Percentiles rank a stretch among this genome's conserved stretches.
Conservation (phyloP, 202 grass and related monocot genomes). For the Schoenoplectus tabernaemontani region DNA sequence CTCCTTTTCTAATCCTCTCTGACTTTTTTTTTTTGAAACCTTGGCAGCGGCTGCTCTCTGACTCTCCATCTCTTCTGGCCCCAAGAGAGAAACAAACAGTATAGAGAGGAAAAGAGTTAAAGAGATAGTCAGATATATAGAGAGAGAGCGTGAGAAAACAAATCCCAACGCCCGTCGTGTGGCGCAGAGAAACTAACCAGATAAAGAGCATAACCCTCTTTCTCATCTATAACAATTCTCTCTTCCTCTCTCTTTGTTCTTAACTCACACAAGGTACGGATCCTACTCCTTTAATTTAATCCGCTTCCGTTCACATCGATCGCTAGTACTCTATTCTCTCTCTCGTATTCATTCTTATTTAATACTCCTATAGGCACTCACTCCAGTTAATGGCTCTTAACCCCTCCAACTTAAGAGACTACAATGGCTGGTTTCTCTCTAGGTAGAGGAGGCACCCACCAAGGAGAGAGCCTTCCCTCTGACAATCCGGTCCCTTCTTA, state of each 20-base stretch:
- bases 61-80: background rate
- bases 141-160: slow-evolving; percentile 5
- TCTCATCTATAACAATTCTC: slow-evolving; percentile 13
- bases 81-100: background rate
- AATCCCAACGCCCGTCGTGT: slow-evolving; percentile 28
- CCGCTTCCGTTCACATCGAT: slow-evolving; percentile 2
- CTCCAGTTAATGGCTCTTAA: slow-evolving; percentile 6
- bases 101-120: background rate
- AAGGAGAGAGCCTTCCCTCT: slow-evolving; percentile 23
- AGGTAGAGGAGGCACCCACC: slow-evolving; percentile 46
- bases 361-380: slow-evolving; percentile 36
- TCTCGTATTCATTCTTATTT: slow-evolving; percentile 12
- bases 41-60: too few relatives aligned
- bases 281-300: slow-evolving; percentile 6
- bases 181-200: slow-evolving; percentile 24
- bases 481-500: slow-evolving; percentile 25
- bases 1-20: background rate
- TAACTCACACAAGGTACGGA: slow-evolving; percentile 17
- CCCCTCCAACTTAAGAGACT: slow-evolving; percentile 34
- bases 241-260: background rate
- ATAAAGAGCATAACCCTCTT: slow-evolving; percentile 15
- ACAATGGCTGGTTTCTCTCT: slow-evolving; percentile 80
- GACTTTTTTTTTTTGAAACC: background rate
- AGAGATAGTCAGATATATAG: background rate
- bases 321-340: background rate